Base-by-base conservation (phyloP, 768 basidiomycete genomes). In the Boletellus ananas region DNA sequence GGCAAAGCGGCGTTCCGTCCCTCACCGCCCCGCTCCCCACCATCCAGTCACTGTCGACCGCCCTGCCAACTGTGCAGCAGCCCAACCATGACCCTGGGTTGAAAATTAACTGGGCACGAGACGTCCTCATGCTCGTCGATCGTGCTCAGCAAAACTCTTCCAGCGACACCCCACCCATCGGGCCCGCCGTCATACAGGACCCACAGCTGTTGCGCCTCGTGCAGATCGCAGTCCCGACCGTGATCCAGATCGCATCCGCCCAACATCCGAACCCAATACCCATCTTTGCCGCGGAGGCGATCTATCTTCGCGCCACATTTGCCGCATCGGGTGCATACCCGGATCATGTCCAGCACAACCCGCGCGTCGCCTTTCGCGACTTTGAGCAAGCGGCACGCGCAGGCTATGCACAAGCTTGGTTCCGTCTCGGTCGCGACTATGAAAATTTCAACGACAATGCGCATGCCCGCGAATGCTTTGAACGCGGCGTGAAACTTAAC, bases 341-440 rank as follows among this genome's bases (percentile, higher is more conserved):
- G 0, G 76, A 81, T 11, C 73, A 79, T 52, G 58, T 88, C 18
- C 74, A 73, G 0, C 80, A 79, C 50, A 89, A 89, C 60, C 85
- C 87, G 2, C 77, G 90, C 5, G 61, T 76, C 7, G 93, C 95
- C 2, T 98, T 98, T 71, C 77, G 90, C 20, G 92, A 94, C 62
- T 96, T 89, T 60, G 94, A 97, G 64, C 71, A 74, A 1, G 83
- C 90, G 3, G 94, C 93, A 0, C 75, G 88, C 21, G 80, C 77
- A 0, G 94, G 94, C 0, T 87, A 83, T 55, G 71, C 76, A 3
- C 71, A 79, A n/a, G 90, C 90, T 0, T 97, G 95, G 94, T 96
- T 94, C 71, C 78, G 85, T 21, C 77, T 97, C 1, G 95, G 91
- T 0, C 73, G 92, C 16, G 94, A 95, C 53, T 96, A 97, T 62